These are phyloP conservation scores for Vanilla planifolia DNA, from an alignment of 106 monocot genomes.

Conservation along the genomic window DNA sequence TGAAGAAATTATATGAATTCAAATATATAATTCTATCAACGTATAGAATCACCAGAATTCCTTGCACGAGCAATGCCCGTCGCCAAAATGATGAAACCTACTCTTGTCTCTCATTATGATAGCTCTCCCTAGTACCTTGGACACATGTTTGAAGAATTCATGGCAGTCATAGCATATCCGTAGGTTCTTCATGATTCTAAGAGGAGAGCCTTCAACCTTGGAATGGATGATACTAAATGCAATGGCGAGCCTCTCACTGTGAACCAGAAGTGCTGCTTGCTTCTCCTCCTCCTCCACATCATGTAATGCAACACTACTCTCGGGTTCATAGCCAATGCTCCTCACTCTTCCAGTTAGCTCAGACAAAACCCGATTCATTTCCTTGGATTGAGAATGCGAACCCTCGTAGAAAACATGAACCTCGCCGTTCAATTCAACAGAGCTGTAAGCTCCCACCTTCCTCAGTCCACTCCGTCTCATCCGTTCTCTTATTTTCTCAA, in stretches of 20 bases:
- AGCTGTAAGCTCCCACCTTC: slow-evolving; percentile 21
- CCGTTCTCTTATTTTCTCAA: slow-evolving; percentile 14
- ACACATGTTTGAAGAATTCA: slow-evolving; percentile 16
- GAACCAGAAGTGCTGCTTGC: slow-evolving; percentile 12
- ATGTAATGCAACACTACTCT: slow-evolving; percentile 15
- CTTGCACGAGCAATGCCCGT: slow-evolving; percentile 24
- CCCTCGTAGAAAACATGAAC: slow-evolving; percentile 28
- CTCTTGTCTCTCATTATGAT: slow-evolving; percentile 38
- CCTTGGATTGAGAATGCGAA: slow-evolving; percentile 7
- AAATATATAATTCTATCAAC: too few relatives aligned
- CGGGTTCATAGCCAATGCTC: slow-evolving; percentile 16
- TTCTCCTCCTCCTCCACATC: slow-evolving; percentile 38
- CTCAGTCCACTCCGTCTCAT: slow-evolving; percentile 15
- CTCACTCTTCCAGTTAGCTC: slow-evolving; percentile 4
- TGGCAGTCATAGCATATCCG: slow-evolving; percentile 29
- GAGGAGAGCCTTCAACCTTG: neutral
- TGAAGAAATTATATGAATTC: too few relatives aligned
- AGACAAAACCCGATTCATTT: slow-evolving; percentile 9
- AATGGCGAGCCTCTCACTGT: slow-evolving; percentile 30
- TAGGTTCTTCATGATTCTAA: slow-evolving; percentile 33
- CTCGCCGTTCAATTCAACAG: slow-evolving; percentile 20
- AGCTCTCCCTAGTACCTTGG: slow-evolving; percentile 12
- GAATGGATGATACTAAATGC: slow-evolving; percentile 9
- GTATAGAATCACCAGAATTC: slow-evolving; percentile 33
- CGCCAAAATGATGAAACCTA: slow-evolving; percentile 31